These are phyloP conservation scores for Penicillium sp. DNA, from an alignment of 2,329 filamentous ascomycete species.

Conservation along the genomic window DNA sequence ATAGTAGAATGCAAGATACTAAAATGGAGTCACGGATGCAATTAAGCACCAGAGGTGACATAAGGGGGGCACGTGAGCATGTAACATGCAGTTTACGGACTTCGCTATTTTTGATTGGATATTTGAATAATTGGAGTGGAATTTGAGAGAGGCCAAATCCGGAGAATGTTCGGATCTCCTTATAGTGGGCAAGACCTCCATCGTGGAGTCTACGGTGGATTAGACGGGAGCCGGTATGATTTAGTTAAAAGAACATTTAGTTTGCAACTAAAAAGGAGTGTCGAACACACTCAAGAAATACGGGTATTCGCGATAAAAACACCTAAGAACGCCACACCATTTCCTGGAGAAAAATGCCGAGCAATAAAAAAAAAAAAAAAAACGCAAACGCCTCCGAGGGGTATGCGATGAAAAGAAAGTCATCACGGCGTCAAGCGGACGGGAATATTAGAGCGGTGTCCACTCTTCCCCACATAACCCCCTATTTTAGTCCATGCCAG, in stretches of 20 bases:
- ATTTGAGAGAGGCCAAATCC: too few relatives aligned
- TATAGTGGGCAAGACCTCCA: background rate
- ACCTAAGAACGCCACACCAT: background rate
- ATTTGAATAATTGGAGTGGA: too few relatives aligned
- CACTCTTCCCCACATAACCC: constrained; percentile 3
- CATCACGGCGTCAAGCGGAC: constrained; percentile 15
- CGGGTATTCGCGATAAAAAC: constrained; percentile 12
- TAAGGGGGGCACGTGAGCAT: too few relatives aligned
- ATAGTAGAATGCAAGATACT: background rate
- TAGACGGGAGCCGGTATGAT: background rate
- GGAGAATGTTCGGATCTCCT: too few relatives aligned
- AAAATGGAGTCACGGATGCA: too few relatives aligned
- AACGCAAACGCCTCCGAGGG: constrained; percentile 5
- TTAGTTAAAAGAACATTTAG: background rate
- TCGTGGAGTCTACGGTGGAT: background rate
- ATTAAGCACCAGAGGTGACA: too few relatives aligned
- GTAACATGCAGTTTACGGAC: too few relatives aligned
- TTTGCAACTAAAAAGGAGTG: background rate
- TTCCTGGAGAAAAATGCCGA: background rate
- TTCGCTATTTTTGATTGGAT: too few relatives aligned
- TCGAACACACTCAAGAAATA: background rate
- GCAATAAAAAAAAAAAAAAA: background rate
- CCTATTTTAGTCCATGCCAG: constrained; percentile 33
- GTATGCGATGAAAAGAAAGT: constrained; percentile 10
- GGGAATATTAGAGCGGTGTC: background rate